Conservation (phyloP, 2,329 filamentous ascomycete species). For the Cercospora sesami region DNA sequence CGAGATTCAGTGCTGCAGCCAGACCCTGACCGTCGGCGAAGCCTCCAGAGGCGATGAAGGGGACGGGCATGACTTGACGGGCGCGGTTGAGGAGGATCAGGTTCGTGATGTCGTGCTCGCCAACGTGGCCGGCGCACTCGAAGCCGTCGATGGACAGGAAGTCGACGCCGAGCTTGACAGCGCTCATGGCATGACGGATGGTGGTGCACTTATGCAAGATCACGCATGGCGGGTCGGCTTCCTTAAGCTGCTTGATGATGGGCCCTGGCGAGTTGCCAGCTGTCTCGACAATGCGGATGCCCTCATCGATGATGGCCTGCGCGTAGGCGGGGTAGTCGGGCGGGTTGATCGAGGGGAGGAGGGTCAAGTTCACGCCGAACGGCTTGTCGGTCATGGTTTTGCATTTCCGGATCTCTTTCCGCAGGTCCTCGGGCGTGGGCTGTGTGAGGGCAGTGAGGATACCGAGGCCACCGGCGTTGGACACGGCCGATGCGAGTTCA, state of each 20-base stretch:
- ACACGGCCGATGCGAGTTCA: conserved; percentile 71
- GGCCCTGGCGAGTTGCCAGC: conserved; percentile 88
- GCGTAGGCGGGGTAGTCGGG: conserved; percentile 93
- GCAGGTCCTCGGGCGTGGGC: conserved; percentile 85
- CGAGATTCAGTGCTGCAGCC: conserved; percentile 83
- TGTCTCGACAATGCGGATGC: conserved; percentile 86
- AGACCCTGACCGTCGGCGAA: conserved; percentile 94
- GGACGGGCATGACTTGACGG: conserved; percentile 77
- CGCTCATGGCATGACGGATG: conserved; percentile 87
- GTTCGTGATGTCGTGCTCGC: conserved; percentile 84
- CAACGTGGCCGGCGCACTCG: conserved; percentile 90
- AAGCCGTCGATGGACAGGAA: conserved; percentile 97
- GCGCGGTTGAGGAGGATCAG: conserved; percentile 84
- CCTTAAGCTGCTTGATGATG: conserved; percentile 85
- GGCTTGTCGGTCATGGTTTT: conserved; percentile 73
- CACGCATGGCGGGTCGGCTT: conserved; percentile 62
- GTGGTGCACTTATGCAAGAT: conserved; percentile 98
- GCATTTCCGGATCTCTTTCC: conserved; percentile 88
- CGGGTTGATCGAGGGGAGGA: conserved; percentile 83
- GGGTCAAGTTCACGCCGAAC: conserved; percentile 93
- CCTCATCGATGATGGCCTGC: conserved; percentile 89
- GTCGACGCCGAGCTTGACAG: conserved; percentile 91
- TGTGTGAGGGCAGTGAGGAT: conserved; percentile 88
- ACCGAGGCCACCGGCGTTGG: conserved; percentile 78
- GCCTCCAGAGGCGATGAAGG: conserved; percentile 93